These are phyloP conservation scores for Verbena officinalis DNA, from an alignment of 257 asterid species.

Conservation along the genomic window DNA sequence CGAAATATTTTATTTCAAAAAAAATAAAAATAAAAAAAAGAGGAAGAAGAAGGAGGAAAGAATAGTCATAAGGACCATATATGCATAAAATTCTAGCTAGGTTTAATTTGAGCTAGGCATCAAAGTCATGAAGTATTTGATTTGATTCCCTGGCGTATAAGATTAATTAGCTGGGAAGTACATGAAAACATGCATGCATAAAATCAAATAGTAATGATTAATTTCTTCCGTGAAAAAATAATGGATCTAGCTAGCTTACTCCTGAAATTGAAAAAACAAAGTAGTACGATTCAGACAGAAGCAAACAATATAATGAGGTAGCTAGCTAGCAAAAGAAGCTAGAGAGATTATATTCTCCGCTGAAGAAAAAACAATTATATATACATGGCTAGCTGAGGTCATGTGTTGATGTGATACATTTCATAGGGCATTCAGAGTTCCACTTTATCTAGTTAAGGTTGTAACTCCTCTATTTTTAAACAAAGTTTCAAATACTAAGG, in stretches of 20 bases:
- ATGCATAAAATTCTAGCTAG: not conserved
- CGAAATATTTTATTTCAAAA: too few species aligned
- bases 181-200: slow-evolving; percentile 12
- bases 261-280: slow-evolving; percentile 20
- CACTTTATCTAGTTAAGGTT: slow-evolving; percentile 57
- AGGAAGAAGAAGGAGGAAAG: too few species aligned
- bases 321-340: not conserved
- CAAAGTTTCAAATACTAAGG: slow-evolving; percentile 39
- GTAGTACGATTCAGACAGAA: not conserved
- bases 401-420: slow-evolving; percentile 40
- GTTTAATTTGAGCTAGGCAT: not conserved
- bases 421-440: slow-evolving; percentile 20
- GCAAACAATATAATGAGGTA: slow-evolving; percentile 6
- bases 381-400: not conserved
- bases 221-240: not conserved
- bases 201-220: not conserved
- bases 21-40: too few species aligned
- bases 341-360: slow-evolving; percentile 33
- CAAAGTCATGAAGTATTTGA: too few species aligned
- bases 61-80: not conserved
- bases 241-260: too few species aligned
- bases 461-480: slow-evolving; percentile 44
- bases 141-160: not conserved
- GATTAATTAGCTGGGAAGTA: slow-evolving; percentile 24
- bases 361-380: not conserved